phyloP scores from a whole-genome alignment of 805 yeast species.

The Suhomyces sp. region DNA sequence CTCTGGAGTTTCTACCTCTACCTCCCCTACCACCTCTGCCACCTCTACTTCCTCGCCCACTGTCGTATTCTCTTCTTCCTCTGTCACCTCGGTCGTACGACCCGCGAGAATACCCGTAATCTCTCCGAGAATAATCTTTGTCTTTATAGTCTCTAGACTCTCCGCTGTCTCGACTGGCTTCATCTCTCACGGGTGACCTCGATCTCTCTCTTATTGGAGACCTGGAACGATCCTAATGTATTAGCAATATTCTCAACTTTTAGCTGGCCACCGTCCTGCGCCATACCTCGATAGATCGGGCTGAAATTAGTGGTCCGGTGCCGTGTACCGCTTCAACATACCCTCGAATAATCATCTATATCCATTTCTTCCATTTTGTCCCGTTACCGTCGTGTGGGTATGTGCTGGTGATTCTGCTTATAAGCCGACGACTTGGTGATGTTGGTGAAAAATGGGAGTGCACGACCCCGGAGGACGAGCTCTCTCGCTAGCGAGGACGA shows the following conservation, averaged over 20 bases:
- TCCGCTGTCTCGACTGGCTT: conserved; percentile 5
- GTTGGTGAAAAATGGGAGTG: background rate
- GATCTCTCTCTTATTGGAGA: conserved; percentile 29
- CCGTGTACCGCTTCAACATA: conserved; percentile 30
- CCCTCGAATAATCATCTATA: conserved; percentile 60
- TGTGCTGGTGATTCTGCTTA: background rate
- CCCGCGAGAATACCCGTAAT: conserved; percentile 12
- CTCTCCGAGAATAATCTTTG: conserved; percentile 2
- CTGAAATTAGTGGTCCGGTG: background rate
- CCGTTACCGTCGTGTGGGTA: background rate
- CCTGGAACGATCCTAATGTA: conserved; percentile 24
- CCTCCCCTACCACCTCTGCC: conserved; percentile 18
- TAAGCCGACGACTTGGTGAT: background rate
- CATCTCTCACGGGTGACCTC: conserved; percentile 35
- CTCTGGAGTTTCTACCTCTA: conserved; percentile 15
- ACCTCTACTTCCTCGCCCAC: conserved; percentile 18
- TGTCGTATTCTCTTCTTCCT: conserved; percentile 14
- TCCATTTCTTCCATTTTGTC: conserved; percentile 57
- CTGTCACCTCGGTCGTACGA: conserved; percentile 5
- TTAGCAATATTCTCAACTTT: conserved; percentile 4
- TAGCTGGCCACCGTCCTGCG: background rate
- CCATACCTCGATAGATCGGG: background rate
- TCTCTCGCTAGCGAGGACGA: background rate
- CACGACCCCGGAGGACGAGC: background rate
- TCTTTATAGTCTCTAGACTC: background rate